phyloP scores from a whole-genome alignment of 257 asterid genomes.

The Penstemon eatonii region DNA sequence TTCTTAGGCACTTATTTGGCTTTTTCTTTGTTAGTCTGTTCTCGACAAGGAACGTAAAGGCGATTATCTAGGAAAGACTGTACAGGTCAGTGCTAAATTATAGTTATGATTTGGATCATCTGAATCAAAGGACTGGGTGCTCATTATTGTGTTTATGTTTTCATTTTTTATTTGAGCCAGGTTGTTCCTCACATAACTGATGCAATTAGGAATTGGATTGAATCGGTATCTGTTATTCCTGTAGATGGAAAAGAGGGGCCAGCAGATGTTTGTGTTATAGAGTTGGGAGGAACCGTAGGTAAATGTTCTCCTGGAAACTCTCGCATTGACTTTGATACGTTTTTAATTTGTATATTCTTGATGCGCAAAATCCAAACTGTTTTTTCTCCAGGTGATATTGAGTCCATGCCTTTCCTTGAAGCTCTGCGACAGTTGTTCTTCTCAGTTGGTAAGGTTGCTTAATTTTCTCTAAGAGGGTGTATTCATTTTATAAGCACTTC shows the following conservation, averaged over 20 bases:
- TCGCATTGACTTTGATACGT: neutral
- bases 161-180: slow-evolving; percentile 39
- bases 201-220: slow-evolving; percentile 91
- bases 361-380: slow-evolving; percentile 12
- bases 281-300: slow-evolving; percentile 99
- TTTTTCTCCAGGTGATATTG: slow-evolving; percentile 79
- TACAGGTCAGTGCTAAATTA: slow-evolving; percentile 62
- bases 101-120: slow-evolving; percentile 11
- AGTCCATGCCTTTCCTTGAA: slow-evolving; percentile 98
- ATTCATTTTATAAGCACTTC: slow-evolving; percentile 5
- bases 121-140: neutral
- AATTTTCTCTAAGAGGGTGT: slow-evolving; percentile 16
- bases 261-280: slow-evolving; percentile 98
- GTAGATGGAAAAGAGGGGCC: slow-evolving; percentile 94
- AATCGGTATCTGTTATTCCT: slow-evolving; percentile 71
- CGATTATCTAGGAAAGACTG: slow-evolving; percentile 97
- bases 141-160: slow-evolving; percentile 4
- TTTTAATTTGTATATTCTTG: neutral
- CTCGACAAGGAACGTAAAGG: slow-evolving; percentile 91
- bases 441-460: slow-evolving; percentile 72
- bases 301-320: slow-evolving; percentile 25
- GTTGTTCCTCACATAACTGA: slow-evolving; percentile 97
- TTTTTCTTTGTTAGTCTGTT: slow-evolving; percentile 67
- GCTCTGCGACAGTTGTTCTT: slow-evolving; percentile 88
- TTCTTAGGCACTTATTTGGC: slow-evolving; percentile 29